Percentiles rank a stretch among this genome's conserved stretches.
Evolutionary conservation across 345 rosid genomes (phyloP).

Genomic region (Bruguiera gymnorhiza): DNA sequence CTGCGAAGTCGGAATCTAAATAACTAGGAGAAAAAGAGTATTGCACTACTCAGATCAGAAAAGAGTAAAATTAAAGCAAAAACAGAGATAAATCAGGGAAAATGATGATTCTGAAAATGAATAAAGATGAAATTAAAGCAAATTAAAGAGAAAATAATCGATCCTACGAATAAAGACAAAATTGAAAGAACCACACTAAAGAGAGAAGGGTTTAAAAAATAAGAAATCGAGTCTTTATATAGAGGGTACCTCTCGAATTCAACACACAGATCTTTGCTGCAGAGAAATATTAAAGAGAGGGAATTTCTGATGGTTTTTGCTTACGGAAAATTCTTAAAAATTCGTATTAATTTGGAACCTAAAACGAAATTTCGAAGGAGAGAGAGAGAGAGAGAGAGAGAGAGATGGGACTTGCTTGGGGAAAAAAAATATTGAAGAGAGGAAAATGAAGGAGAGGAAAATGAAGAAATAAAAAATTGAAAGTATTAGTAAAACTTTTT

Average conservation of each 20-base stretch:
- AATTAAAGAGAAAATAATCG: neutral
- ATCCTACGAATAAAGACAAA: neutral
- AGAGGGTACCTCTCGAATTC: neutral
- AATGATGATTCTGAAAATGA: neutral
- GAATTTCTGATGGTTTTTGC: too few species aligned
- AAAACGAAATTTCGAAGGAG: neutral
- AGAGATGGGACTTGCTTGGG: too few species aligned
- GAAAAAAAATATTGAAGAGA: too few species aligned
- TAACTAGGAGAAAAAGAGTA: neutral
- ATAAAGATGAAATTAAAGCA: neutral
- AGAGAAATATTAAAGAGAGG: neutral
- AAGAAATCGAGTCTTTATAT: neutral
- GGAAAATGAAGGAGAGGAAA: too few species aligned
- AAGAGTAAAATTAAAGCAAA: neutral
- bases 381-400: neutral
- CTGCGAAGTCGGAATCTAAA: neutral
- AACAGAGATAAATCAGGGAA: neutral
- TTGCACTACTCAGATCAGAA: neutral
- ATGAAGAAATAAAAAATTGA: neutral
- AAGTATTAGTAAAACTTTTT: too few species aligned
- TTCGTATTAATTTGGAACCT: too few species aligned
- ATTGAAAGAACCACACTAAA: neutral
- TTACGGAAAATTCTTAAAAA: too few species aligned
- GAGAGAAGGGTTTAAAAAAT: neutral
- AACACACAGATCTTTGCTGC: conserved; percentile 5